Evolutionary conservation across 805 yeast species (phyloP).

Genomic region (Sugiyamaella mastotermitis): DNA sequence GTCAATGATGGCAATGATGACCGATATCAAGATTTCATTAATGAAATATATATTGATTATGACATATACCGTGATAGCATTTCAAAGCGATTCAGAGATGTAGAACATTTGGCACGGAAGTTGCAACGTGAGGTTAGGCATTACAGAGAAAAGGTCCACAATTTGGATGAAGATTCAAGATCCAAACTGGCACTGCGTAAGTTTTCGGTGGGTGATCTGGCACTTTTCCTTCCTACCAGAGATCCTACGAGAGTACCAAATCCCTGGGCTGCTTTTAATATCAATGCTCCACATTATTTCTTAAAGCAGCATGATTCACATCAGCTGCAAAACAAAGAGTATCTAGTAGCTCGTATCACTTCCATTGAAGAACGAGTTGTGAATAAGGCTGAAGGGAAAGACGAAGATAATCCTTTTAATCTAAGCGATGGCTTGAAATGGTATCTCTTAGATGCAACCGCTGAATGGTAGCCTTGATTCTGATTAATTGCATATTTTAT

Average conservation of each 20-base stretch:
- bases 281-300: constrained; percentile 81
- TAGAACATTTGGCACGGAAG: constrained; percentile 82
- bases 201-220: constrained; percentile 71
- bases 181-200: constrained; percentile 59
- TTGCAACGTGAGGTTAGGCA: constrained; percentile 65
- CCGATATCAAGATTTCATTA: constrained; percentile 21
- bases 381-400: constrained; percentile 33
- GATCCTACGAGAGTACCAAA: constrained; percentile 36
- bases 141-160: constrained; percentile 34
- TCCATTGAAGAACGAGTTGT: constrained; percentile 52
- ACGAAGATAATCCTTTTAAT: constrained; percentile 56
- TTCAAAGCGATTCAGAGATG: constrained; percentile 76
- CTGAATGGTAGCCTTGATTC: no score
- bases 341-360: constrained; percentile 72
- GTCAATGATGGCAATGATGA: constrained; percentile 24
- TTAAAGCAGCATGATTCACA: constrained; percentile 43
- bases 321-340: constrained; percentile 48
- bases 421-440: constrained; percentile 58
- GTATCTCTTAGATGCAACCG: constrained; percentile 59
- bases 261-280: constrained; percentile 94
- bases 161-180: constrained; percentile 29
- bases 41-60: constrained; percentile 33
- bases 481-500: no score
- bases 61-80: constrained; percentile 40
- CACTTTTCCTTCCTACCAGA: constrained; percentile 76